phyloP scores from a whole-genome alignment of 73 alveolate genomes.

The Symbiodinium pilosum region DNA sequence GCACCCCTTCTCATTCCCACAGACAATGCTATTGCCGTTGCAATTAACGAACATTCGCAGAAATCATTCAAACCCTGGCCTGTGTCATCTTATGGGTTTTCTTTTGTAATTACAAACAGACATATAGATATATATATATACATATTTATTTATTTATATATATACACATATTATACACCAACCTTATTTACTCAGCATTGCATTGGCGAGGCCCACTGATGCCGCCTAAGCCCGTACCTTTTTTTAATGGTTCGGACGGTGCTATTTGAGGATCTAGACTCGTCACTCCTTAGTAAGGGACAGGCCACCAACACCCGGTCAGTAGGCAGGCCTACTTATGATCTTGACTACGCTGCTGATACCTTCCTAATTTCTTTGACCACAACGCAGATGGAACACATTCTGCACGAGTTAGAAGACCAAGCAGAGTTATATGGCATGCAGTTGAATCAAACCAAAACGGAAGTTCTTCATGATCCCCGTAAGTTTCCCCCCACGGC shows the following conservation, averaged over 20 bases:
- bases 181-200: too few species aligned
- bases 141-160: too few species aligned
- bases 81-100: too few species aligned
- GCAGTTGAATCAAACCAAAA: background rate
- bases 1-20: too few species aligned
- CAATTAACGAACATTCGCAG: too few species aligned
- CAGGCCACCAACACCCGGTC: background rate
- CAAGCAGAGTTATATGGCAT: background rate
- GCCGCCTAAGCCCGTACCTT: background rate
- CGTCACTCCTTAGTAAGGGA: background rate
- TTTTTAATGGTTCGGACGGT: background rate
- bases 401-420: background rate
- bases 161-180: too few species aligned
- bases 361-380: background rate
- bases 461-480: background rate
- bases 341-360: background rate
- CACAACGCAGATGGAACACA: background rate
- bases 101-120: too few species aligned
- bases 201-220: too few species aligned
- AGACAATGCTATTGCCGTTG: too few species aligned
- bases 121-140: too few species aligned
- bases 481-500: background rate
- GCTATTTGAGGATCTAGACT: background rate
- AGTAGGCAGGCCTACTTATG: background rate
- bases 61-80: too few species aligned